Base-by-base conservation (phyloP, 228 moss, liverwort and hornwort species). In the Sphagnum magellanicum region DNA sequence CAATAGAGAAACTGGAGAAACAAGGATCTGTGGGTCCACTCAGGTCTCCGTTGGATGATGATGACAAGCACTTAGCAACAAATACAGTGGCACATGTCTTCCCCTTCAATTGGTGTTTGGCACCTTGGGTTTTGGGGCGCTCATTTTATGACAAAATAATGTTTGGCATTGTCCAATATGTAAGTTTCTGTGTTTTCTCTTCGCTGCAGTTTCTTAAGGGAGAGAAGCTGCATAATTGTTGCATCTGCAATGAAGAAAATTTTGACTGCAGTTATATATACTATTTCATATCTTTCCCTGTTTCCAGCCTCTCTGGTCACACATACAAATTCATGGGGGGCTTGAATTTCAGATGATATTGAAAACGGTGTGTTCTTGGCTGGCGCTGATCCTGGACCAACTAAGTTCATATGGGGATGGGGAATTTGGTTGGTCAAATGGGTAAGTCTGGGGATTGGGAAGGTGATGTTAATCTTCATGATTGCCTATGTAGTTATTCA, bases 151-250 rank as follows among this genome's bases (percentile, higher is more conserved):
- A 77, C 53, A 91, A 91, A 71, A 84, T 84, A 15, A 97, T 93
- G 71, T 97, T 97, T 77, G 97, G 97, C 10, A 97, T 97, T 57
- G 97, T 97, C 65, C 97, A 97, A 71, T 97, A 97, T 79, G 95
- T 96, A 64, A 85, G 95, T 81, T 32, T 60, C 62, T 63, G 5
- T 61, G 63, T n/a, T 59, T 52, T 10, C 16, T 7, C 15, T 8
- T 13, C 17, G 63, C 6, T 17, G 12, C 49, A n/a, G 10, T 55
- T 49, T 10, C 53, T 11, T 11, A 11, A 11, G 15, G 59, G 15
- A 11, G 11, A 59, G 59, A 11, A 11, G 11, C 12, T 59, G 1
- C 59, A 59, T 15, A 3, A 59, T 15, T 11, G 32, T 32, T 32
- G 32, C 32, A 32, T 32, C 32, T 32, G 32, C 32, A 32, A 32